These are phyloP conservation scores for Kurtzmaniella natalensis DNA, from an alignment of 1,139 yeast genomes.

Conservation along the genomic window DNA sequence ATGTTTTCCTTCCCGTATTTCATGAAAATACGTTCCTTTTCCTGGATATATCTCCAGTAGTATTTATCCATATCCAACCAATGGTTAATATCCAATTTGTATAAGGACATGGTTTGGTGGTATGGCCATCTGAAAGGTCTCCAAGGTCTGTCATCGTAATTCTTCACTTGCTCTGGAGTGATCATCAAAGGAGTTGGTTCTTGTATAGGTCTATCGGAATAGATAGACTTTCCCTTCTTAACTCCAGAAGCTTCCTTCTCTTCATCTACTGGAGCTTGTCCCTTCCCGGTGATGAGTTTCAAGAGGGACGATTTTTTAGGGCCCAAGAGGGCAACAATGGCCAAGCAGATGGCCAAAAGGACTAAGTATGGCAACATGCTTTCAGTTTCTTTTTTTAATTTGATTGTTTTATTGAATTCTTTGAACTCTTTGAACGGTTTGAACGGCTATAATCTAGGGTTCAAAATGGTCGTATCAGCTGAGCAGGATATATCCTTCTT, in stretches of 20 bases:
- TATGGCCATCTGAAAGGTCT: conserved; percentile 79
- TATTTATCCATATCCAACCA: conserved; percentile 81
- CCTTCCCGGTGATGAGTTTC: not conserved
- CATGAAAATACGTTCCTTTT: conserved; percentile 54
- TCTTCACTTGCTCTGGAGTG: conserved; percentile 62
- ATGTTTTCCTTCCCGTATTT: conserved; percentile 58
- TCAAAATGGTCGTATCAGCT: too few relatives aligned
- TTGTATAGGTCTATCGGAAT: conserved; percentile 23
- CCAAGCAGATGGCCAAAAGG: not conserved
- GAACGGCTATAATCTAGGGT: too few relatives aligned
- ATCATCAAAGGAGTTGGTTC: conserved; percentile 57
- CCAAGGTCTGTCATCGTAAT: conserved; percentile 75
- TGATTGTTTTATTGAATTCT: too few relatives aligned
- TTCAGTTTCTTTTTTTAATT: too few relatives aligned
- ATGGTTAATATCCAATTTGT: conserved; percentile 63
- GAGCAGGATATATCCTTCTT: too few relatives aligned
- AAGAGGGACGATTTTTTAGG: not conserved
- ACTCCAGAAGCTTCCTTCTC: too few relatives aligned
- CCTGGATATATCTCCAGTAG: conserved; percentile 61
- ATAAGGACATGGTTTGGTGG: conserved; percentile 76
- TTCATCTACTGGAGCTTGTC: too few relatives aligned
- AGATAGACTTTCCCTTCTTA: conserved; percentile 4
- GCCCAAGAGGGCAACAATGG: not conserved
- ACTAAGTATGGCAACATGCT: not conserved
- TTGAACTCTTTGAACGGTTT: too few relatives aligned